phyloP scores from a whole-genome alignment of 495 filamentous ascomycete genomes.

The Polyplosphaeria fusca region DNA sequence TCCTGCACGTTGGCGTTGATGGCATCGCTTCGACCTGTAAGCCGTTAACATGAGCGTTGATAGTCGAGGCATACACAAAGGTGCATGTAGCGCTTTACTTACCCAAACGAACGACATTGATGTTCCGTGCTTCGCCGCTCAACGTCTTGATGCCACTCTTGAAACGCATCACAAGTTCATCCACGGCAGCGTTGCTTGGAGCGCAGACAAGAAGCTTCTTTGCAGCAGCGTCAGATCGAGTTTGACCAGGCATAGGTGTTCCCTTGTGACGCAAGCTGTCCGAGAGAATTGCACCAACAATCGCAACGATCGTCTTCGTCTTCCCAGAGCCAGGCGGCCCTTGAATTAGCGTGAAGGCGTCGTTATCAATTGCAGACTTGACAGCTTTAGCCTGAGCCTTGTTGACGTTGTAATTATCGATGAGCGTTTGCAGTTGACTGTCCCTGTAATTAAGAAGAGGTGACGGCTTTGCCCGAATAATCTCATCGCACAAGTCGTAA shows the following conservation, averaged over 20 bases:
- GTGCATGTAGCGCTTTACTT: too few species aligned
- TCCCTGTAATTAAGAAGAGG: conserved; percentile 76
- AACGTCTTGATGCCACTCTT: conserved; percentile 81
- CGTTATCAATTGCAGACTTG: conserved; percentile 85
- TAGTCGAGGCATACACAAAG: too few species aligned
- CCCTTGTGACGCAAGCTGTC: conserved; percentile 46
- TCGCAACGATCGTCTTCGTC: conserved; percentile 95
- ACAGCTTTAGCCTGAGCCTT: conserved; percentile 88
- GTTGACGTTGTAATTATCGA: conserved; percentile 78
- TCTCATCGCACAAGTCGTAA: conserved; percentile 91
- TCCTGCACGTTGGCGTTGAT: conserved; percentile 87
- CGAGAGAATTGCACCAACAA: conserved; percentile 83
- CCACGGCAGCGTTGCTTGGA: conserved; percentile 94
- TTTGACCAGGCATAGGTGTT: conserved; percentile 28
- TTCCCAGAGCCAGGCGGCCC: conserved; percentile 97
- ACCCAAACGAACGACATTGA: conserved; percentile 88
- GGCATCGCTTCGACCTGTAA: conserved; percentile 84
- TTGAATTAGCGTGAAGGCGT: conserved; percentile 93
- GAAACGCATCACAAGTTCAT: conserved; percentile 90
- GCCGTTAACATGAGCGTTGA: too few species aligned
- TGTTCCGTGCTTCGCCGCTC: conserved; percentile 64
- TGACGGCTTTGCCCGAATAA: conserved; percentile 82
- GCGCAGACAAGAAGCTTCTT: conserved; percentile 95
- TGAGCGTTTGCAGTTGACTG: conserved; percentile 61
- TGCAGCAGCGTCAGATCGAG: conserved; percentile 30